Base-by-base conservation (phyloP, 805 yeast genomes). In the Kodamaea sagamina region DNA sequence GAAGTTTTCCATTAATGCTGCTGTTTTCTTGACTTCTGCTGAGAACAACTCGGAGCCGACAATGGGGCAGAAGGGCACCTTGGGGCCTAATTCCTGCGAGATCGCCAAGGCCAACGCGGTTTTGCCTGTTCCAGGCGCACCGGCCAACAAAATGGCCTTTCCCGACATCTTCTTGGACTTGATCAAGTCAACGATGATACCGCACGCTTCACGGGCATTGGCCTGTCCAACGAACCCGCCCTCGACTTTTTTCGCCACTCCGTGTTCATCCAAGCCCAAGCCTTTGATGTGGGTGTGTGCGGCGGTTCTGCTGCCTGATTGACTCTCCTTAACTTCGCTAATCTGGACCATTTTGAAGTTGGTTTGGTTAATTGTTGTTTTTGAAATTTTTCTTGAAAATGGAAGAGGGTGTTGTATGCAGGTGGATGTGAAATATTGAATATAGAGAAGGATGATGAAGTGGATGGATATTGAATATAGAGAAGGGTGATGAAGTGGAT, bases 91-190 rank as follows among this genome's bases (percentile, higher is more conserved):
- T 62, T 89, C 97, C 63, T 93, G 98, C 3, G 97, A 88, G 44
- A 93, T 82, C 1, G 97, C 99, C 56, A 93, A 75, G 0, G 98
- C 98, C 57, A 93, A 76, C 1, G 99, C 99, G 2, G 99, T 93
- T 63, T 93, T 93, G 61, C 99, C 99, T 4, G 98, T 92, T 0
- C 98, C 97, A 7, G 99, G 98, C 4, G 96, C 95, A 41, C 99
- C 99, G 0, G 99, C 98, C 42, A 93, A 75, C 47, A 93, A 68
- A 40, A 93, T 82, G n/a, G 97, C 98, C 59, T 92, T 86, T 21
- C 99, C 99, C 40, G 95, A 85, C 84, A 93, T 86, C 65, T 84
- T 88, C 57, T 88, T 89, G 24, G 87, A 83, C 67, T 89, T 90
- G 69, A 93, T 89, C 67, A 93, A 74, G 66, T 93, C 97, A 29